Evolutionary conservation across 345 rosid genomes (phyloP).

Genomic region (Atalantia buxifolia): DNA sequence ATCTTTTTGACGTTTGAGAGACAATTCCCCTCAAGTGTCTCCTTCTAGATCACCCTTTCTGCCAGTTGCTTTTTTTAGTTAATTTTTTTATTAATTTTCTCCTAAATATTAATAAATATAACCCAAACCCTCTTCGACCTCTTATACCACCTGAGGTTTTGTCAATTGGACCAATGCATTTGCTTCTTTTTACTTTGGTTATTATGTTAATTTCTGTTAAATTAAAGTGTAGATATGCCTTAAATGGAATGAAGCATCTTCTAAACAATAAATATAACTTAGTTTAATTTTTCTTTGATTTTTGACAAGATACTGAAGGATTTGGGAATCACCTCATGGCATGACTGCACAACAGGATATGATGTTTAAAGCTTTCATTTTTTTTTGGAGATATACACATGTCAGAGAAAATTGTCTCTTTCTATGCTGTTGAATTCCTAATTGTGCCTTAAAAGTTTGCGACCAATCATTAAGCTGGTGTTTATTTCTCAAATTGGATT

Average conservation of each 20-base stretch:
- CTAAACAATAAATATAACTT: not conserved
- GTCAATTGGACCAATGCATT: not conserved
- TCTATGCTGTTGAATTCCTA: not conserved
- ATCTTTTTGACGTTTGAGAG: not conserved
- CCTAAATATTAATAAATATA: too few species aligned
- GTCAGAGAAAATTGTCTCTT: not conserved
- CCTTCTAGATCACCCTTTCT: not conserved
- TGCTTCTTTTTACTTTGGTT: not conserved
- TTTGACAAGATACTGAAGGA: not conserved
- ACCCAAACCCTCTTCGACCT: not conserved
- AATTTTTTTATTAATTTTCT: too few species aligned
- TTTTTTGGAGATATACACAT: not conserved
- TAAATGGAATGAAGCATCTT: not conserved
- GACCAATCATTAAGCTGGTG: not conserved
- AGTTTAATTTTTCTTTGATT: too few species aligned
- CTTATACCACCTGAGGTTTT: not conserved
- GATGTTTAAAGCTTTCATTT: not conserved
- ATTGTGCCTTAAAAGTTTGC: not conserved
- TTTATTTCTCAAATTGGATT: too few species aligned
- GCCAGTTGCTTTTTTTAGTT: not conserved
- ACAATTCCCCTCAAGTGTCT: not conserved
- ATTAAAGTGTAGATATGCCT: too few species aligned
- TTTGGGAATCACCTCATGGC: not conserved
- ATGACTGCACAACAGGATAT: not conserved
- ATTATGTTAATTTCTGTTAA: too few species aligned